Evolutionary conservation across 768 basidiomycete species (phyloP).

Genomic region (Tulasnella sp.): DNA sequence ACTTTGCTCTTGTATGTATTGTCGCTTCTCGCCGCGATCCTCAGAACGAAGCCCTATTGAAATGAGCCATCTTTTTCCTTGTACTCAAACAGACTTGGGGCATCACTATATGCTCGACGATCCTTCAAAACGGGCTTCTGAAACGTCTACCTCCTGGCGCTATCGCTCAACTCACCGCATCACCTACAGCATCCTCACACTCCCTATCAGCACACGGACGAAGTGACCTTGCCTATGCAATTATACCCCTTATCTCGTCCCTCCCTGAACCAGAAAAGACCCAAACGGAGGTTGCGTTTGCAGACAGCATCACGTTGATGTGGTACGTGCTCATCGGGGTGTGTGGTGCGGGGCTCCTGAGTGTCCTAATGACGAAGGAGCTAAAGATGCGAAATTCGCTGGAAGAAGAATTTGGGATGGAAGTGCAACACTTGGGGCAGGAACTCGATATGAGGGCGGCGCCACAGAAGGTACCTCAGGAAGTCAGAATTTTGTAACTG

Average conservation of each 20-base stretch:
- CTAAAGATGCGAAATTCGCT: not conserved
- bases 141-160: slow-evolving; percentile 20
- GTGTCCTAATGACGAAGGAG: slow-evolving; percentile 3
- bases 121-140: slow-evolving; percentile 23
- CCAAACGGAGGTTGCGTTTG: slow-evolving; percentile 19
- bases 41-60: not conserved
- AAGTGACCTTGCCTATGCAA: slow-evolving; percentile 19
- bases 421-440: too few species aligned
- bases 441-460: too few species aligned
- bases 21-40: not conserved
- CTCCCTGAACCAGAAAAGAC: slow-evolving; percentile 14
- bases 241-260: slow-evolving; percentile 18
- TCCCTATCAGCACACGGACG: slow-evolving; percentile 5
- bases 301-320: slow-evolving; percentile 11
- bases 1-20: slow-evolving; percentile 16
- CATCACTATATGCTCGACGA: slow-evolving; percentile 22
- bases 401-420: slow-evolving; percentile 11
- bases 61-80: too few species aligned
- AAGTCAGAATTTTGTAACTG: too few species aligned
- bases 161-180: slow-evolving; percentile 10
- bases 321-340: slow-evolving; percentile 9
- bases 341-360: slow-evolving; percentile 6
- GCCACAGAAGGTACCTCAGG: too few species aligned
- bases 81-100: slow-evolving; percentile 35
- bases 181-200: not conserved